Evolutionary conservation across 2,329 filamentous ascomycete species (phyloP).

Genomic region (Colletotrichum horii): DNA sequence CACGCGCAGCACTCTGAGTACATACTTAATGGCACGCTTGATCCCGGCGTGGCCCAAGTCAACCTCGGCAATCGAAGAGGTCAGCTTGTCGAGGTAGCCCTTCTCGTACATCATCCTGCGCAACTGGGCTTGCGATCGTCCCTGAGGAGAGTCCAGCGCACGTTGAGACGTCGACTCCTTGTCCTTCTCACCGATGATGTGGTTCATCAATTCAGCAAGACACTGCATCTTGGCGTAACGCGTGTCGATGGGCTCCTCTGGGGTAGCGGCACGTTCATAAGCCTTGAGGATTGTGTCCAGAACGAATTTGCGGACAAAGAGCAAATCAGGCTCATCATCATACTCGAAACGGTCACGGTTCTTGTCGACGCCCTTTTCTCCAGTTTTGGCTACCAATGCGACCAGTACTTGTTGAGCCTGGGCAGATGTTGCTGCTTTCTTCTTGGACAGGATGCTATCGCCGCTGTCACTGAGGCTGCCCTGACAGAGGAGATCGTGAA

Average conservation of each 20-base stretch:
- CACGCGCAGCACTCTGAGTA: constrained; percentile 85
- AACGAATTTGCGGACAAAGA: constrained; percentile 94
- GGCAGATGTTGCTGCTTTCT: constrained; percentile 81
- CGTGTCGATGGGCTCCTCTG: constrained; percentile 79
- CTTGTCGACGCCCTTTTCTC: constrained; percentile 71
- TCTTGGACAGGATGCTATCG: constrained; percentile 80
- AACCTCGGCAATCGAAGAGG: constrained; percentile 90
- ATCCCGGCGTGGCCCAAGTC: constrained; percentile 94
- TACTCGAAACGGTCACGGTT: constrained; percentile 63
- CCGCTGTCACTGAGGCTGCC: constrained; percentile 69
- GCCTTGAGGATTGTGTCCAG: constrained; percentile 91
- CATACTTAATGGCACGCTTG: constrained; percentile 95
- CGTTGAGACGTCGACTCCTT: constrained; percentile 52
- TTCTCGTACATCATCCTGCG: constrained; percentile 98
- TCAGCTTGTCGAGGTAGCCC: constrained; percentile 88
- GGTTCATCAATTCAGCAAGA: constrained; percentile 89
- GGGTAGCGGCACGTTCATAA: constrained; percentile 85
- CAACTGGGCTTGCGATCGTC: constrained; percentile 78
- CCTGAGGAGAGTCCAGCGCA: constrained; percentile 35
- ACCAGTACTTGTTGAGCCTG: constrained; percentile 89
- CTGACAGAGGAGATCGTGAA: constrained; percentile 75
- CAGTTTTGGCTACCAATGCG: constrained; percentile 85
- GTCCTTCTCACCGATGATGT: constrained; percentile 85
- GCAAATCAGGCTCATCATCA: constrained; percentile 81
- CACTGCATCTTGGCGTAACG: constrained; percentile 89